Evolutionary conservation across 345 rosid genomes (phyloP).

Genomic region (Trapa bicornis): DNA sequence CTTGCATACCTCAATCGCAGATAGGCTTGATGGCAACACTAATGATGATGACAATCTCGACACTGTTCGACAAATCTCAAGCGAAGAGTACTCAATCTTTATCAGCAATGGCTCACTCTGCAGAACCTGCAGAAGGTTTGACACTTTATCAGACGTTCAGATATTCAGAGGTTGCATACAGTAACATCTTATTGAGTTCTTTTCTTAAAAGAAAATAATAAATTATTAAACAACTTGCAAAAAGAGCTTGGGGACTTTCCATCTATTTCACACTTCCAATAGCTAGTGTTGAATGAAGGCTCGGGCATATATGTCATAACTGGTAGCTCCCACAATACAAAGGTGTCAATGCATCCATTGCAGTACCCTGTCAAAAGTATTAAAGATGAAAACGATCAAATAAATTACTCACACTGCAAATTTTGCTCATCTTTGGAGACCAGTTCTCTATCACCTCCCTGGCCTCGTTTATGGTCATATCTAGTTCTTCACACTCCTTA

Average conservation of each 20-base stretch:
- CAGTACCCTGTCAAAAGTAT: neutral
- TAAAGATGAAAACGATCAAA: neutral
- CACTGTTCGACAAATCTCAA: constrained; percentile 49
- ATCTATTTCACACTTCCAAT: neutral
- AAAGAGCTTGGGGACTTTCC: neutral
- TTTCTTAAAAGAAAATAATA: neutral
- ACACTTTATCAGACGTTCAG: neutral
- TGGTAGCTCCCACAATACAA: too few species aligned
- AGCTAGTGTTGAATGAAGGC: neutral
- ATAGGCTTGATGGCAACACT: constrained; percentile 29
- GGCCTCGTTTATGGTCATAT: constrained; percentile 56
- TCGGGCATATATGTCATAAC: neutral
- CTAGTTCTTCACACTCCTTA: constrained; percentile 65
- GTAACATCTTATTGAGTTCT: neutral
- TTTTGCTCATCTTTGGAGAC: constrained; percentile 67
- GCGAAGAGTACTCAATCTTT: constrained; percentile 46
- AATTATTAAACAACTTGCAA: neutral
- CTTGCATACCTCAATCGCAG: constrained; percentile 47
- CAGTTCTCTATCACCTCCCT: constrained; percentile 71
- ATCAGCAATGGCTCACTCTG: constrained; percentile 38
- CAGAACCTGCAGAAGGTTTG: constrained; percentile 34
- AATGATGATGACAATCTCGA: constrained; percentile 34
- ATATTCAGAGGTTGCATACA: neutral
- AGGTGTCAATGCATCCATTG: neutral
- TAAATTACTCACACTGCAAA: constrained; percentile 45